Conservation (phyloP, 1,139 yeast genomes). For the Kodamaea anthophila region DNA sequence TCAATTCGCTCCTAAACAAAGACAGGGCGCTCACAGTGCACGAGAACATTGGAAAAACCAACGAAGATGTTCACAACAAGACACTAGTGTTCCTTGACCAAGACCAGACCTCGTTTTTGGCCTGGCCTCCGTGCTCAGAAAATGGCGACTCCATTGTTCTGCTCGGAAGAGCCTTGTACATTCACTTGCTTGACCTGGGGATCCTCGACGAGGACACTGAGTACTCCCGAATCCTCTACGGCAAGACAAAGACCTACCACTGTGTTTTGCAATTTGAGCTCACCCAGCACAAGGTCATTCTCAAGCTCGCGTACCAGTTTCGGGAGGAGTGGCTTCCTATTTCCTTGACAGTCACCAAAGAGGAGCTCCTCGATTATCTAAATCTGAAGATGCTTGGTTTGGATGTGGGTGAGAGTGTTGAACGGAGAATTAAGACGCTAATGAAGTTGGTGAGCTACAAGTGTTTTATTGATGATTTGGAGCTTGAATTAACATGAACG, state of each 20-base stretch:
- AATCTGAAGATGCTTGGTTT: slow-evolving; percentile 7
- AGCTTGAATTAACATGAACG: slow-evolving; percentile 4
- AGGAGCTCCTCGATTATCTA: slow-evolving; percentile 9
- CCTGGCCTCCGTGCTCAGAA: slow-evolving; percentile 2
- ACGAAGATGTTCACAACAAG: slow-evolving; percentile 1
- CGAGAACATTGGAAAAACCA: neutral
- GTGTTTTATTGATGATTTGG: slow-evolving; percentile 10
- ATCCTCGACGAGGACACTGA: slow-evolving; percentile 1
- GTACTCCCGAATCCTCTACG: neutral
- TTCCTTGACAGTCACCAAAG: slow-evolving; percentile 6
- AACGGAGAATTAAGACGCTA: slow-evolving; percentile 4
- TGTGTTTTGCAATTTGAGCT: slow-evolving; percentile 6
- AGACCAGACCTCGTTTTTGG: neutral
- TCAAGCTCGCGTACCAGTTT: slow-evolving; percentile 6
- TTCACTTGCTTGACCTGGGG: slow-evolving; percentile 2
- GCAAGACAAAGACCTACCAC: slow-evolving; percentile 3
- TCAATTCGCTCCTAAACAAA: slow-evolving; percentile 2
- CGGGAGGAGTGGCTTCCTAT: slow-evolving; percentile 2
- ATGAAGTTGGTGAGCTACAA: slow-evolving; percentile 6
- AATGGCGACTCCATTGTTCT: neutral
- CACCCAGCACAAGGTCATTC: slow-evolving; percentile 1
- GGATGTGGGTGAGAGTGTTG: slow-evolving; percentile 5
- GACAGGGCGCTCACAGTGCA: neutral
- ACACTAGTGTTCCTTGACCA: slow-evolving; percentile 1
- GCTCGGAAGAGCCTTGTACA: slow-evolving; percentile 1